A percentile compares a stretch with the other conserved stretches of the same genome.
Conservation (phyloP, 495 filamentous ascomycete species). For the Hyaloscypha finlandica region DNA sequence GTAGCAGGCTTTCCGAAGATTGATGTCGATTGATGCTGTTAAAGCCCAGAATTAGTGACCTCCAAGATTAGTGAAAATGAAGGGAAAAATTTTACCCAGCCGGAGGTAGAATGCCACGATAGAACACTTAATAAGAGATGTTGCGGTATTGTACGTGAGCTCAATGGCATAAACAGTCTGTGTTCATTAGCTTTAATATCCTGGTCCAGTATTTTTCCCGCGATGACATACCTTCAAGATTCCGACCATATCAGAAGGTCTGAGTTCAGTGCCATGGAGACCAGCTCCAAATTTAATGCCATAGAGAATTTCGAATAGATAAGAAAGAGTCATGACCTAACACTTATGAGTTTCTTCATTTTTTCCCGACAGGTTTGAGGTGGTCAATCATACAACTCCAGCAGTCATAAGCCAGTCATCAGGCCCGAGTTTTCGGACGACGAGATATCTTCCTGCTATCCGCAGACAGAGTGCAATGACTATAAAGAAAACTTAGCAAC, state of each 20-base stretch:
- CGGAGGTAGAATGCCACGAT: constrained; percentile 51
- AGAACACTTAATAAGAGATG: constrained; percentile 47
- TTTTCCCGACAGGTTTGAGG: not conserved
- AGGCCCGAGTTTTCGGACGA: constrained; percentile 34
- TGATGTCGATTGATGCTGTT: not conserved
- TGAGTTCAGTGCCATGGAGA: constrained; percentile 34
- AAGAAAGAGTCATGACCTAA: constrained; percentile 39
- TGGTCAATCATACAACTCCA: constrained; percentile 31
- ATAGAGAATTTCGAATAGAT: constrained; percentile 37
- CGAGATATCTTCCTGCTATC: constrained; percentile 32
- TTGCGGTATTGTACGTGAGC: constrained; percentile 43
- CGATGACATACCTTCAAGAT: constrained; percentile 36
- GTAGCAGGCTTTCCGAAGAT: not conserved
- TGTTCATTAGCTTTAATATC: constrained; percentile 5
- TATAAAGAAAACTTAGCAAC: constrained; percentile 10
- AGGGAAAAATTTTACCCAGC: constrained; percentile 38
- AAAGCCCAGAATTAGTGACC: constrained; percentile 29
- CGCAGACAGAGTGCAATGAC: constrained; percentile 35
- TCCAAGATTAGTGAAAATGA: not conserved
- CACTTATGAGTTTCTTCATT: constrained; percentile 1
- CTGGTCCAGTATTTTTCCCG: not conserved
- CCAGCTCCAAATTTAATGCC: constrained; percentile 36
- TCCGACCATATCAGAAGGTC: constrained; percentile 34
- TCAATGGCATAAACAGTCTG: constrained; percentile 44
- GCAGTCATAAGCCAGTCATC: constrained; percentile 41